Percentiles rank a stretch among this genome's conserved stretches.
phyloP scores from a whole-genome alignment of 177 flowering plant species.

The Tripterygium wilfordii region DNA sequence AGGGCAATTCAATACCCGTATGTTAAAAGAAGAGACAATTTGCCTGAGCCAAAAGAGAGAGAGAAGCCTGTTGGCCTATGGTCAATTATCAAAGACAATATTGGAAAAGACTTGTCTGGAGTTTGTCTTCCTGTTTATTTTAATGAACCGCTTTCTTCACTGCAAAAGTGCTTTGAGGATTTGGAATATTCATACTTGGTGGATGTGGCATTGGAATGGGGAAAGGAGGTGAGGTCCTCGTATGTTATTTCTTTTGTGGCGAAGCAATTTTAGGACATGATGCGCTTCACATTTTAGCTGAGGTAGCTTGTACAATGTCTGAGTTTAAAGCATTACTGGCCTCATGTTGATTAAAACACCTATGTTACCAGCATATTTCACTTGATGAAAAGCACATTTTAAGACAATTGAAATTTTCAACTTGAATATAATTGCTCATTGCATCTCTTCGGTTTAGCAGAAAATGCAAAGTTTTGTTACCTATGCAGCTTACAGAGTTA shows the following conservation, averaged over 20 bases:
- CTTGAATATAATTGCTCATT: too few relatives aligned
- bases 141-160: conserved; percentile 94
- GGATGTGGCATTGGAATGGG: conserved; percentile 90
- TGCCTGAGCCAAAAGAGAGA: conserved; percentile 98
- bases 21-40: conserved; percentile 73
- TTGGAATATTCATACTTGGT: conserved; percentile 92
- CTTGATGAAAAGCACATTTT: too few relatives aligned
- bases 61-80: conserved; percentile 95
- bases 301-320: conserved; percentile 20
- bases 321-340: neutral
- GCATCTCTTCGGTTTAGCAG: too few relatives aligned
- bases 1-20: conserved; percentile 57
- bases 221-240: conserved; percentile 79
- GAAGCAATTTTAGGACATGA: conserved; percentile 24
- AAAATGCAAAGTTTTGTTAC: too few relatives aligned
- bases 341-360: neutral
- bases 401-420: too few relatives aligned
- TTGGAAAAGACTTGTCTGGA: conserved; percentile 96
- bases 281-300: conserved; percentile 20
- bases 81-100: conserved; percentile 97
- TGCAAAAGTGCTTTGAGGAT: conserved; percentile 98
- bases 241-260: conserved; percentile 27
- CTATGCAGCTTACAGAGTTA: too few relatives aligned
- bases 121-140: conserved; percentile 99
- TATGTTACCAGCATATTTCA: too few relatives aligned